Base-by-base conservation (phyloP, 495 filamentous ascomycete species). In the Pseudoneurospora amorphoporcata region DNA sequence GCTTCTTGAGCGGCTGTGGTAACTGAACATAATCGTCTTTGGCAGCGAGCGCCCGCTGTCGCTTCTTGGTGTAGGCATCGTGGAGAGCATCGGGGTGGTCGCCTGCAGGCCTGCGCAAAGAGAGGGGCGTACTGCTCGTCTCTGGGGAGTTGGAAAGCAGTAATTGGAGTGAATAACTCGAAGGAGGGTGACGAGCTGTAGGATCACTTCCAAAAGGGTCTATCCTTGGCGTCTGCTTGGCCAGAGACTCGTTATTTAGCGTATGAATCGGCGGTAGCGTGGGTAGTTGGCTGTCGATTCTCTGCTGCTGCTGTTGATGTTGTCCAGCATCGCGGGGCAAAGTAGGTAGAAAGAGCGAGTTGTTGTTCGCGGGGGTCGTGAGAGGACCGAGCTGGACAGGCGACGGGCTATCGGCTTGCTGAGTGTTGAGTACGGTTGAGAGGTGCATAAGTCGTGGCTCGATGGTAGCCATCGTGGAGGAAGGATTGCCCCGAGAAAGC, bases 361-460 rank as follows among this genome's bases (percentile, higher is more conserved):
- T 70, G 61, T 38, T 38, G 17, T 72, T 77, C 29, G 77, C 77
- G 16, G 72, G 79, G 73, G 32, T 80, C 78, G 58, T 65, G 35
- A 82, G 76, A 19, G 84, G 81, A 5, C 79, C 75, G 35, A 73
- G 72, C 72, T 84, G 82, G 70, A 86, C 79, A 39, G 85, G 84
- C 39, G 85, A 84, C 8, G 86, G 82, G 68, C 77, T 76, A 73
- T 79, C 79, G 69, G 78, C 81, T 73, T 79, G 83, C 72, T 81
- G 79, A 74, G 84, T 82, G 78, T 87, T 87, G 77, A 88, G 82
- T 35, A 65, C 53, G 14, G 53, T 65, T 65, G 53, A 65, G 70
- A 88, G 82, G 77, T 87, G 84, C 75, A 87, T 88, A 47, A 88
- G 82, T 77, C 86, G 82, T 75, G 87, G 87, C 84, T 88, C 87